Percentiles rank a stretch among this genome's conserved stretches.
phyloP scores from a whole-genome alignment of 371 early-diverging fungal species.

The Mucor plumbeus region DNA sequence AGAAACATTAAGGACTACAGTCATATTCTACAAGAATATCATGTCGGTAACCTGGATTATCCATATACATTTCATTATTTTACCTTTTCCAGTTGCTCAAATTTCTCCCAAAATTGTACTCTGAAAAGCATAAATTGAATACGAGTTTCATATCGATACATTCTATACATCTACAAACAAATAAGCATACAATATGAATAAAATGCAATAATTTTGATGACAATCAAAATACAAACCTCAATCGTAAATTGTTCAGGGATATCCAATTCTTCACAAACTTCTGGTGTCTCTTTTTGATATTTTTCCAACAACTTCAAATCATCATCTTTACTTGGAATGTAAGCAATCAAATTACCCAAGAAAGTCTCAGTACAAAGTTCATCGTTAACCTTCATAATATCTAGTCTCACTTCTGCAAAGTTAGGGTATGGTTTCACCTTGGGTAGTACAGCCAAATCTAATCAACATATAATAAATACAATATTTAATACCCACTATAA shows the following conservation, averaged over 20 bases:
- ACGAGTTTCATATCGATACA: slow-evolving; percentile 57
- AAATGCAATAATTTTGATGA: no score
- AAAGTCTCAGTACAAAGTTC: slow-evolving; percentile 53
- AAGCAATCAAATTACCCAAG: slow-evolving; percentile 48
- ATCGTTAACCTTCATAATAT: slow-evolving; percentile 46
- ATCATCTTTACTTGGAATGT: slow-evolving; percentile 50
- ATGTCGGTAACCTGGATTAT: slow-evolving; percentile 15
- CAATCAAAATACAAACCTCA: slow-evolving; percentile 25
- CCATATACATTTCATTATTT: background rate
- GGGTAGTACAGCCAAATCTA: slow-evolving; percentile 52
- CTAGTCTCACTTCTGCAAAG: slow-evolving; percentile 43
- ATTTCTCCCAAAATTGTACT: slow-evolving; percentile 54
- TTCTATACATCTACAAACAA: slow-evolving; percentile 49
- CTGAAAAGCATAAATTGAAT: slow-evolving; percentile 56
- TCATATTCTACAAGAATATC: slow-evolving; percentile 50
- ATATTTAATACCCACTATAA: no score
- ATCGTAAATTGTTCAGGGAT: slow-evolving; percentile 60
- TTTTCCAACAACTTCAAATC: slow-evolving; percentile 52
- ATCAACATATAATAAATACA: background rate
- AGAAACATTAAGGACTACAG: slow-evolving; percentile 44
- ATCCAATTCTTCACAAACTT: slow-evolving; percentile 49
- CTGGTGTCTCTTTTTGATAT: slow-evolving; percentile 43
- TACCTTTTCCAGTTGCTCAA: slow-evolving; percentile 43
- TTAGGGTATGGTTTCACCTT: slow-evolving; percentile 32
- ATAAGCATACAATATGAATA: background rate